Evolutionary conservation across 768 basidiomycete genomes (phyloP), one percentile per base, ranked within the genome.

Genomic region (Sporobolomyces roseus): DNA sequence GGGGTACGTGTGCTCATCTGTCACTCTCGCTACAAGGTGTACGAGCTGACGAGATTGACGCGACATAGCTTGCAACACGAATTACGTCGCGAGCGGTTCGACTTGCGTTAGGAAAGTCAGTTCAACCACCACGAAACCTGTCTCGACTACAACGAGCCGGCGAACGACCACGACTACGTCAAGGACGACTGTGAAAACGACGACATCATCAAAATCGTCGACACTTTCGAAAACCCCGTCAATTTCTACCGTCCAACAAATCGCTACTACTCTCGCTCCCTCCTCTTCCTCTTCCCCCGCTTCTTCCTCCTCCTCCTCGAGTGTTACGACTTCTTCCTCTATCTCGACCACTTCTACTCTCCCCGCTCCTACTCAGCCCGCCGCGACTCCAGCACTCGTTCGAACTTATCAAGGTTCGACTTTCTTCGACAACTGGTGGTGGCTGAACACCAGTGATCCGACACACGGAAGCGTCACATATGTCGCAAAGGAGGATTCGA

Each of bases 381-480:
- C 63, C 17, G 63, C 63, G 13, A 64, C 63, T 25, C 63, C 63
- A 10, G 17, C 25, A 2, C 64, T 65, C 35, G 36, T 38, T 25
- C 33, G 41, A 8, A 43, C 54, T 29, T 65, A 65, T 29, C 21
- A 19, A 4, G 64, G 64, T 8, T 10, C 48, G 35, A 59, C 55
- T 3, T 65, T 65, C 49, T 65, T 50, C 48, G 56, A 65, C 36
- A 33, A 38, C 17, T 65, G 41, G 41, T 43, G 41, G 33, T 59
- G 41, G 43, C 29, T 58, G 32, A 59, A 41, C 29, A 38, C 27
- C 48, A 25, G 48, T 0, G 64, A 59, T 38, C 55, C 64, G 9
- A 65, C 54, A 19, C 27, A 59, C 36, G 64, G 64, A 41, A 41
- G 17, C 9, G 17, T 19, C 46, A 65, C 36, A 27, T 68, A 68